Base-by-base conservation (phyloP, 805 yeast genomes). In the Saccharomycopsis lassenensis region DNA sequence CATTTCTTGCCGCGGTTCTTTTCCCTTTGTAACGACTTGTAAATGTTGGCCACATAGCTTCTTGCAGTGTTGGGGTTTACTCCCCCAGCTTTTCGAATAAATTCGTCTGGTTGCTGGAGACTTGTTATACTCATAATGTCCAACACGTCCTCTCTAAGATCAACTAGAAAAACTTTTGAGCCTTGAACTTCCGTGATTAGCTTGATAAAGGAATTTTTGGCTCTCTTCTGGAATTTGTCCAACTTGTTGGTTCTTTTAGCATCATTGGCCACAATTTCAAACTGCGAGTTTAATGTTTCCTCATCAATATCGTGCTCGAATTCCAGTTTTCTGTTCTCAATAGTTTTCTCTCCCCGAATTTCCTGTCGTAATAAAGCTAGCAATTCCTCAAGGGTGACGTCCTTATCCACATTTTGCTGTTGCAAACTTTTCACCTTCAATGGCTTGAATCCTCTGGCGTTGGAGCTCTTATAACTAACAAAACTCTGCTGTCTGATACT, bases 61-160 rank as follows among this genome's bases (percentile, higher is more conserved):
- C 85, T 67, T 11, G 94, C 93, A 1, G 77, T 67, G 3, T 91
- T 63, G 48, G 74, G 81, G n/a, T 83, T 75, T 2, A 80, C 71
- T 14, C 89, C 85, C 5, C 87, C 82, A 4, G 89, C 85, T 46
- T 82, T 80, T 48, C 93, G 69, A 35, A 78, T 61, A 70, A 71
- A 69, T 64, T 83, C 89, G 43, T 84, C 94, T 33, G 74, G 77
- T 44, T 74, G 85, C 20, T 66, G 63, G n/a, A 84, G 56, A 0
- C 93, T 78, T 0, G 87, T 79, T 2, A 78, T 69, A 10, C 81
- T 67, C 26, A 89, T 81, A 69, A 86, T 81, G 34, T 86, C 89
- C 43, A 91, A 55, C 2, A 84, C 81, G 43, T 86, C 96, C 47
- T 84, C 94, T 43, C 78, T 67, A 8, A 75, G 57, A 52, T 89